Conservation (phyloP, 2,329 filamentous ascomycete species). For the Nannizziopsis barbatae region DNA sequence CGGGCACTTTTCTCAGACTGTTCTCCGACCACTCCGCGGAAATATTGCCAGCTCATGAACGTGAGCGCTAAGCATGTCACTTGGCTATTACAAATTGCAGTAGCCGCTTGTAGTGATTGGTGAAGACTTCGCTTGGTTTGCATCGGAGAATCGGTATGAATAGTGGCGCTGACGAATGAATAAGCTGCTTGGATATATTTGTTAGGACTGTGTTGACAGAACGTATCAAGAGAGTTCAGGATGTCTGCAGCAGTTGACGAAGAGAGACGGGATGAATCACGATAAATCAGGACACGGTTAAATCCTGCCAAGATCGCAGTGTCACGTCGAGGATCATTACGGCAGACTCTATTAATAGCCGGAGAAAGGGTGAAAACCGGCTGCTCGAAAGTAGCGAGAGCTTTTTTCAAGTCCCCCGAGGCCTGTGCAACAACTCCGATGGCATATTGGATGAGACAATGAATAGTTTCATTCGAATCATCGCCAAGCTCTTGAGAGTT, state of each 20-base stretch:
- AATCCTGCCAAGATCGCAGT: slow-evolving; percentile 52
- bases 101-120: slow-evolving; percentile 57
- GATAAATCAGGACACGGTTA: slow-evolving; percentile 62
- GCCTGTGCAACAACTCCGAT: slow-evolving; percentile 66
- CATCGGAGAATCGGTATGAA: slow-evolving; percentile 57
- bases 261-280: slow-evolving; percentile 48
- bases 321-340: slow-evolving; percentile 48
- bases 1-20: slow-evolving; percentile 66
- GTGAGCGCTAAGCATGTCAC: slow-evolving; percentile 73
- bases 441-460: slow-evolving; percentile 57
- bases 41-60: slow-evolving; percentile 74
- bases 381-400: slow-evolving; percentile 56
- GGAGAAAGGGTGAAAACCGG: slow-evolving; percentile 45
- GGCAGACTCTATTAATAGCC: slow-evolving; percentile 28
- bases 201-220: slow-evolving; percentile 60
- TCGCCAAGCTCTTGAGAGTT: slow-evolving; percentile 37
- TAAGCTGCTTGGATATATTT: slow-evolving; percentile 67
- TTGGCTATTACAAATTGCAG: slow-evolving; percentile 60
- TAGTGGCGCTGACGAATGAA: slow-evolving; percentile 60
- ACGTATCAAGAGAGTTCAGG: slow-evolving; percentile 53
- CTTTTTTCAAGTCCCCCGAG: slow-evolving; percentile 58
- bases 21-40: slow-evolving; percentile 68
- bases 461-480: slow-evolving; percentile 33
- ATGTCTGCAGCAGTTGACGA: slow-evolving; percentile 50
- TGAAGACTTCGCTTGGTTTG: slow-evolving; percentile 70